Evolutionary conservation across 805 yeast species (phyloP), one percentile per base, ranked within the genome.

Genomic region (Ogataea naganishii): DNA sequence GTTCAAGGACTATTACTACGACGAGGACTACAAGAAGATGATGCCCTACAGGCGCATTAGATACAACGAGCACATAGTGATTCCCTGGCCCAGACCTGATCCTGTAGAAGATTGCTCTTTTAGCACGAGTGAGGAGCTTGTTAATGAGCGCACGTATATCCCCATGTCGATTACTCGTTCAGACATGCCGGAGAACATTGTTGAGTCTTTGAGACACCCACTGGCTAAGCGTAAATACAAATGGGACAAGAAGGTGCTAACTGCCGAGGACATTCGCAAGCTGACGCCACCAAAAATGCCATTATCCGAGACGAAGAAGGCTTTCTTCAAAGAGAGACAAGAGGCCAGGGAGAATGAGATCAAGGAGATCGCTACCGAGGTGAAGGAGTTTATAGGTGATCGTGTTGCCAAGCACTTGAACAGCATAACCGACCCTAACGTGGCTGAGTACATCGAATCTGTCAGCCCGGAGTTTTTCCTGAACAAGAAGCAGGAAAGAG

Each of bases 1-100:
- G 18, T 75, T 75, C 49, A 69, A 69, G 30, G 94, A 83, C 14
- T 57, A 62, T 29, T 79, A 80, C 49, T 89, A 70, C 53, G 95
- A 86, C 48, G 72, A 71, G 26, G 72, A 79, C 41, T 76, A 79
- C 54, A 78, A 77, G 49, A 65, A 65, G 45, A 70, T 79, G 66
- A 58, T 84, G 62, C 94, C 94, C 18, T 72, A 72, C 35, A 73
- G 97, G 55, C 72, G 74, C 42, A 84, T 88, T 16, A 70, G 69
- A 39, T 76, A 81, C 41, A 77, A 80, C 43, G 72, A 69, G 24
- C 69, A 74, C 30, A 60, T 84, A 31, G 71, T 75, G 15, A 76
- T 88, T 29, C 96, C 96, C 31, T 89, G 95, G 94, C 96, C 96
- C 22, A 69, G 72, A 43, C 88, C 92, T 2, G 74, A 65, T 20